phyloP scores from a whole-genome alignment of 805 yeast species.

The Yamadazyma sp. region DNA sequence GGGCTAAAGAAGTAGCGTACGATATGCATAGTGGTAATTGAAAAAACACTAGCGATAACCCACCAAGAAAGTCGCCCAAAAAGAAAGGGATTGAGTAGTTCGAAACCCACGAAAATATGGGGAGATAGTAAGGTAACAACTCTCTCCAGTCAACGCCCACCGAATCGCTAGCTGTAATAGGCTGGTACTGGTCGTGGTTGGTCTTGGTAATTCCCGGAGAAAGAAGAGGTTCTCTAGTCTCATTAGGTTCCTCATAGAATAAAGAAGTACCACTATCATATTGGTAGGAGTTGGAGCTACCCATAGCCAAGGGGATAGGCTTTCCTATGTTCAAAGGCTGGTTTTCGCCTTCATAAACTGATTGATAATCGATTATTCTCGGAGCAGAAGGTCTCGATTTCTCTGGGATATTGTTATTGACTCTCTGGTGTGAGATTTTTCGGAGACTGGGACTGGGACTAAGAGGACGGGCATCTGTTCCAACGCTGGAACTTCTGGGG shows the following conservation, averaged over 20 bases:
- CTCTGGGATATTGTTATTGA: constrained; percentile 18
- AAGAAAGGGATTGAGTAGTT: constrained; percentile 43
- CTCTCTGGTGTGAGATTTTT: constrained; percentile 24
- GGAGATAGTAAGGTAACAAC: constrained; percentile 61
- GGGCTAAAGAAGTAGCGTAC: constrained; percentile 42
- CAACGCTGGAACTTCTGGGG: constrained; percentile 1
- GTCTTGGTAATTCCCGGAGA: background rate
- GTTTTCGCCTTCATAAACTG: constrained; percentile 17
- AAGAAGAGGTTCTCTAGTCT: background rate
- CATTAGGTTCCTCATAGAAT: background rate
- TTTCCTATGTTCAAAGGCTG: constrained; percentile 14
- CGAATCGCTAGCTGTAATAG: constrained; percentile 19
- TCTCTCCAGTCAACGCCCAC: constrained; percentile 29
- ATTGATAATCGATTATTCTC: constrained; percentile 13
- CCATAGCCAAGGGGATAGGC: constrained; percentile 1
- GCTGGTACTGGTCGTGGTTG: constrained; percentile 20
- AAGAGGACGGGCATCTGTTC: constrained; percentile 5
- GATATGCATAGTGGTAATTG: constrained; percentile 78
- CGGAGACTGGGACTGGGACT: constrained; percentile 30
- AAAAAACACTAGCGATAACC: constrained; percentile 83
- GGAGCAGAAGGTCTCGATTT: constrained; percentile 8
- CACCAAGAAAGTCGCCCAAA: constrained; percentile 73
- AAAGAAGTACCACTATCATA: background rate
- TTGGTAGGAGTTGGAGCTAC: background rate
- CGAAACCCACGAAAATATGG: constrained; percentile 67